These are phyloP conservation scores for Arabis hirsuta DNA, from an alignment of 345 rosid genomes.

Conservation along the genomic window DNA sequence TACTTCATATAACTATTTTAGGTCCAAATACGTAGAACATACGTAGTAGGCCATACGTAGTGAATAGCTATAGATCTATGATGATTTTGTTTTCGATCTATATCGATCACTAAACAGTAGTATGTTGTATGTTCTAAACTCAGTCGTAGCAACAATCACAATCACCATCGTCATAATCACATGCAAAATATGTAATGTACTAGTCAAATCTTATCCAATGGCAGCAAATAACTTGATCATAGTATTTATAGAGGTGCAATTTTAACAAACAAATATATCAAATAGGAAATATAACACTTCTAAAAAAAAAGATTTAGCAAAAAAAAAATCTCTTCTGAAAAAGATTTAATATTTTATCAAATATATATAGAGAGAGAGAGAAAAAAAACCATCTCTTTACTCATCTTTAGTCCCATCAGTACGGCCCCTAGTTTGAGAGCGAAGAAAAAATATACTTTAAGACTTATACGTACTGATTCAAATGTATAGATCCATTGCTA, in stretches of 20 bases:
- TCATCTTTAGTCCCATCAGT: constrained; percentile 33
- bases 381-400: not conserved
- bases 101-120: constrained; percentile 39
- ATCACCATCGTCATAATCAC: constrained; percentile 33
- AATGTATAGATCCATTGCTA: constrained; percentile 7
- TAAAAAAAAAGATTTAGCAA: too few species aligned
- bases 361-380: too few species aligned
- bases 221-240: constrained; percentile 19
- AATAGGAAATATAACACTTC: not conserved
- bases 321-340: too few species aligned
- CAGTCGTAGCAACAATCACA: constrained; percentile 35
- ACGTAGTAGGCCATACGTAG: constrained; percentile 30
- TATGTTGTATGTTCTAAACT: constrained; percentile 28
- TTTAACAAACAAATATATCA: not conserved
- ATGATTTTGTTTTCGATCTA: constrained; percentile 35
- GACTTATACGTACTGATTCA: constrained; percentile 2
- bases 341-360: not conserved
- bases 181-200: constrained; percentile 22
- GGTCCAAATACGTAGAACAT: constrained; percentile 12
- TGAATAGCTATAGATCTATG: constrained; percentile 28
- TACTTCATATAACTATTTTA: not conserved
- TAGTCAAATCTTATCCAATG: constrained; percentile 39
- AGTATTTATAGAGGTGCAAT: constrained; percentile 5
- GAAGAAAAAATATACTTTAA: constrained; percentile 14
- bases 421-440: constrained; percentile 41